These are phyloP conservation scores for Phytophthora pistaciae DNA, from an alignment of 352 stramenopile genomes.

Conservation along the genomic window DNA sequence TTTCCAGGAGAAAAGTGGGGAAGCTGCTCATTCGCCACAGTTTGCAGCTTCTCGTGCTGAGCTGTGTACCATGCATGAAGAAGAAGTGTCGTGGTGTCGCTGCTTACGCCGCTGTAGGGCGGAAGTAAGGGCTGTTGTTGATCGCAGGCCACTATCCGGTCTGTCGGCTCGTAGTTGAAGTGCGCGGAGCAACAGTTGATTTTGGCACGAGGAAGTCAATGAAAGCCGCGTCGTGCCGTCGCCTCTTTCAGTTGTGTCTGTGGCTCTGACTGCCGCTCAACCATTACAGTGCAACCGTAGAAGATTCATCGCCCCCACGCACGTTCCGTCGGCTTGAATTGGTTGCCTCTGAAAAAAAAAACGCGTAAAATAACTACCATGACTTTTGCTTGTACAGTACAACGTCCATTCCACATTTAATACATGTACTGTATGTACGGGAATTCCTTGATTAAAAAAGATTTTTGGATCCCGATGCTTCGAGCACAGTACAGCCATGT, in stretches of 20 bases:
- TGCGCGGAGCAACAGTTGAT: background rate
- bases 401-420: too few relatives aligned
- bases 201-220: background rate
- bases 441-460: too few relatives aligned
- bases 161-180: slow-evolving; percentile 3
- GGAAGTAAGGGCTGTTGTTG: slow-evolving; percentile 11
- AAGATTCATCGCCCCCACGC: background rate
- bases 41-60: background rate
- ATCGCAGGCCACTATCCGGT: slow-evolving; percentile 4
- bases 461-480: too few relatives aligned
- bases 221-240: background rate
- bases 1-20: slow-evolving; percentile 4
- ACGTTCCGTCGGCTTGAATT: background rate
- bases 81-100: background rate
- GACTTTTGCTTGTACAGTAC: too few relatives aligned
- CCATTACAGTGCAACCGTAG: background rate
- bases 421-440: too few relatives aligned
- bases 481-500: too few relatives aligned
- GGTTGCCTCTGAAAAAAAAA: background rate
- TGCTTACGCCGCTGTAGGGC: slow-evolving; percentile 14
- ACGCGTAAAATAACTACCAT: background rate
- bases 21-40: slow-evolving; percentile 2
- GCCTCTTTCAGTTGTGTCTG: background rate
- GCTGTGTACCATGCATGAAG: background rate
- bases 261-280: background rate